Percentiles rank a stretch among this genome's conserved stretches.
Conservation (phyloP, 441 rosid species). For the Populus hybrid region DNA sequence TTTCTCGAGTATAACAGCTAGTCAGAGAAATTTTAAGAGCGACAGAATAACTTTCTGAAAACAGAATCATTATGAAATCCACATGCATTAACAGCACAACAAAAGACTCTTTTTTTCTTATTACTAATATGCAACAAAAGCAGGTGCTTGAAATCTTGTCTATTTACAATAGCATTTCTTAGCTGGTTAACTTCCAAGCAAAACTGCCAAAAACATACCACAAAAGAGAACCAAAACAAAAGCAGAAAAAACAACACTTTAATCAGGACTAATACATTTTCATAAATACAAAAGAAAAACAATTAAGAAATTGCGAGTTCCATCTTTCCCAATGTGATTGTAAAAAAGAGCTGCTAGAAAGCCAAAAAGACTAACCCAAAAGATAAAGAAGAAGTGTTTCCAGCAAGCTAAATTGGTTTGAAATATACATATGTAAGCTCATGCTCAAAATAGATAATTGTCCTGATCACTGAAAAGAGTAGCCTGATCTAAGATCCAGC, state of each 20-base stretch:
- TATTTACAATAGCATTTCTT: neutral
- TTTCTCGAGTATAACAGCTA: too few species aligned
- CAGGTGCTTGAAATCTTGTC: neutral
- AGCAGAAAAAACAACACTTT: neutral
- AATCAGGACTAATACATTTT: neutral
- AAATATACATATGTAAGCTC: slow-evolving; percentile 7
- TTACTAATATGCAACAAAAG: neutral
- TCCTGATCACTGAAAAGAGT: slow-evolving; percentile 52
- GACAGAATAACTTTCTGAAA: neutral
- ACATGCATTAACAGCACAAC: neutral
- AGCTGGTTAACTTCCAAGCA: neutral
- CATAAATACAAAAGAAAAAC: neutral
- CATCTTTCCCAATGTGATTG: slow-evolving; percentile 14
- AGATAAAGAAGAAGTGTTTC: slow-evolving; percentile 5
- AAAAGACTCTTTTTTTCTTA: neutral
- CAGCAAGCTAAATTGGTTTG: neutral
- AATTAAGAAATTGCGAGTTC: slow-evolving; percentile 15
- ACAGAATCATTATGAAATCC: neutral
- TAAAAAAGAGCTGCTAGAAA: slow-evolving; percentile 9
- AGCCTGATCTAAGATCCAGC: slow-evolving; percentile 44
- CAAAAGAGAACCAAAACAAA: slow-evolving; percentile 1
- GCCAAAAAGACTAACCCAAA: slow-evolving; percentile 12
- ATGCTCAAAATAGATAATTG: slow-evolving; percentile 23
- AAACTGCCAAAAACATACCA: neutral
- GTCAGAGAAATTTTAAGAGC: neutral